These are phyloP conservation scores for Lotus japonicus DNA, from an alignment of 306 rosid species.

Conservation along the genomic window DNA sequence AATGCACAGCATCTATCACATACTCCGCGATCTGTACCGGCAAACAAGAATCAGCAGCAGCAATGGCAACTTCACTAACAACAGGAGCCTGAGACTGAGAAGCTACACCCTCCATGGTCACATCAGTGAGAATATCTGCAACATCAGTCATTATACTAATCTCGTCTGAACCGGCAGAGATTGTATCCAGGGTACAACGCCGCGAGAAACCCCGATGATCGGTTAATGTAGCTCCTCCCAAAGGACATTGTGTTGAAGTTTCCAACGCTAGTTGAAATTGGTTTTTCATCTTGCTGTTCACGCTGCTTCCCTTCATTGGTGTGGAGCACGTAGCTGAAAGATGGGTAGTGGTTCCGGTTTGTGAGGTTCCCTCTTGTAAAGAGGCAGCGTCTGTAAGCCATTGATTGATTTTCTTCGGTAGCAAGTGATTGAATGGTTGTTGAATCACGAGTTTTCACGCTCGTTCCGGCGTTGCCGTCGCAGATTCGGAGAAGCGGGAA, in stretches of 20 bases:
- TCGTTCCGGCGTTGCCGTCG: not conserved
- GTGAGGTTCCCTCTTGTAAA: constrained; percentile 40
- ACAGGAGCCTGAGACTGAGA: constrained; percentile 51
- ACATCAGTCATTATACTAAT: constrained; percentile 52
- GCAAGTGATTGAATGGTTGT: constrained; percentile 5
- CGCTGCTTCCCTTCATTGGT: constrained; percentile 33
- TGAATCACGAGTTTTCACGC: not conserved
- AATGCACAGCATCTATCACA: constrained; percentile 64
- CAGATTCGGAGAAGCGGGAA: too few species aligned
- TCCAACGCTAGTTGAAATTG: constrained; percentile 26
- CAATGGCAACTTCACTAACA: constrained; percentile 67
- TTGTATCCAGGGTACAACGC: too few species aligned
- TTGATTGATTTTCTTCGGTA: constrained; percentile 21
- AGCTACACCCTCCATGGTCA: constrained; percentile 43
- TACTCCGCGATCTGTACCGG: constrained; percentile 73
- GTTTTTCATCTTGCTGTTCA: constrained; percentile 30
- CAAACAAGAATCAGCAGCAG: constrained; percentile 80
- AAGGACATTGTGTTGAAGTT: constrained; percentile 40
- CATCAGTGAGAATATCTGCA: constrained; percentile 47
- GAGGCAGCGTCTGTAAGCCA: constrained; percentile 82
- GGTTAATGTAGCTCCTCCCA: constrained; percentile 31
- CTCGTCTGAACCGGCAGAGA: constrained; percentile 48
- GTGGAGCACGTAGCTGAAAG: constrained; percentile 41
- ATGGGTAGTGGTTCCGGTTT: constrained; percentile 58
- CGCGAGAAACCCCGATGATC: constrained; percentile 32